Base-by-base conservation (phyloP, 2,329 filamentous ascomycete species). In the Venturia carpophila region DNA sequence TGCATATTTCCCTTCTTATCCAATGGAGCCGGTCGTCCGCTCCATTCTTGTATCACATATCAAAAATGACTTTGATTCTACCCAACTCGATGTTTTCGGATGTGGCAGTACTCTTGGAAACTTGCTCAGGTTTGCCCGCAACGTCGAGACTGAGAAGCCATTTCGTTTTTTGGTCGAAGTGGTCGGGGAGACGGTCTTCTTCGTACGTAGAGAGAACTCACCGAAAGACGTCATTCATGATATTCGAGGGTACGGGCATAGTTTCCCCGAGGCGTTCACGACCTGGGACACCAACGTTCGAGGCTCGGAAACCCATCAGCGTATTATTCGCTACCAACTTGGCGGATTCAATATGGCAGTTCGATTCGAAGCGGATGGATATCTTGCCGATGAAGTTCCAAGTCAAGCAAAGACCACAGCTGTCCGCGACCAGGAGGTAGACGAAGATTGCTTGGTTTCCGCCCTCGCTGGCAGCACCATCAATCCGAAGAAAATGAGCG, bases 241-340 rank as follows among this genome's bases (percentile, higher is more conserved):
- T n/a, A 74, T 90, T 0, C 69, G 69, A 19, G 88, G 87, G 0
- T 89, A 79, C 68, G 87, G 87, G 0, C 86, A 90, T 68, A 80
- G 83, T 0, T 90, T 91, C 68, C 85, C 84, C 0, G 84, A 89
- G 60, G 78, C 79, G 0, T 86, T 89, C 69, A 90, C 88, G 0
- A 83, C 79, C 0, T 90, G 87, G 86, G 81, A 83, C 11, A 13
- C 69, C 0, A 79, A 78, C 0, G 81, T 85, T 0, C 79, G 77
- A 58, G 77, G 78, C 0, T 89, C 86, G 0, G 75, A 74, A 1
- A 84, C 84, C 0, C 85, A 90, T 67, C 86, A 90, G 70, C 79
- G 87, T 1, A 70, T 90, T 9, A 69, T 90, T 0, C 73, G 75
- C 3, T 90, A 89, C 67, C 67, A 74, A 0, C 84, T 90, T 68